Percentiles rank a stretch among this genome's conserved stretches.
These are phyloP conservation scores for Dioscorea cayenensis DNA, from an alignment of 116 monocot genomes.

Conservation along the genomic window DNA sequence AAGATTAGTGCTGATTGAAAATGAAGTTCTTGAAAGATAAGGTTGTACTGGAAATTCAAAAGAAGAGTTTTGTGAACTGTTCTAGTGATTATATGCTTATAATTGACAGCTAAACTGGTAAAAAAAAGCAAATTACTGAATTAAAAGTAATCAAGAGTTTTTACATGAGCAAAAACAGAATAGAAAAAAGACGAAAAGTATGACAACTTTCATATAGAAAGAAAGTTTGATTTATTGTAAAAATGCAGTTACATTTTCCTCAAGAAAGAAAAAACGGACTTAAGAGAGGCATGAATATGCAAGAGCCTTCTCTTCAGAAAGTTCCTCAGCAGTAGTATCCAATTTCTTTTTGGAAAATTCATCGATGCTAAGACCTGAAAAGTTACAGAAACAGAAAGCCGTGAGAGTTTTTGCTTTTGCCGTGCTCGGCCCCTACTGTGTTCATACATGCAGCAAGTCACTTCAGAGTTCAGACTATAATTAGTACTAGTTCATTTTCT, in stretches of 20 bases:
- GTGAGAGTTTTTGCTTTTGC: no score
- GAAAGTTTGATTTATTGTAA: background rate
- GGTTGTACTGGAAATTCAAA: background rate
- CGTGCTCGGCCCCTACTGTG: no score
- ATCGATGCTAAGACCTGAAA: conserved; percentile 49
- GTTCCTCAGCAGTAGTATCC: conserved; percentile 59
- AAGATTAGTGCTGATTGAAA: no score
- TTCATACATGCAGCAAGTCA: no score
- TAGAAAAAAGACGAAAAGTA: background rate
- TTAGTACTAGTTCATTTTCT: no score
- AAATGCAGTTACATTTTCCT: background rate
- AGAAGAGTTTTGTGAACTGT: background rate
- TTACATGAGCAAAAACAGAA: background rate
- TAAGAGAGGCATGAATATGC: conserved; percentile 61
- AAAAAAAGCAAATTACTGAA: background rate
- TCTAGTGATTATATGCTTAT: no score
- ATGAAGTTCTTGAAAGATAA: background rate
- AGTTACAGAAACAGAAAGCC: no score
- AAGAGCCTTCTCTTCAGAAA: conserved; percentile 67
- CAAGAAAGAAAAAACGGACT: background rate
- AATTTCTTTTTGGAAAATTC: conserved; percentile 75
- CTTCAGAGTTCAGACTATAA: no score
- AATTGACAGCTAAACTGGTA: background rate
- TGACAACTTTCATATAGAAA: background rate
- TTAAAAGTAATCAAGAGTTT: background rate